Evolutionary conservation across 139 green algal genomes (phyloP), one percentile per base, ranked within the genome.

Genomic region (Coelastrella sp.): DNA sequence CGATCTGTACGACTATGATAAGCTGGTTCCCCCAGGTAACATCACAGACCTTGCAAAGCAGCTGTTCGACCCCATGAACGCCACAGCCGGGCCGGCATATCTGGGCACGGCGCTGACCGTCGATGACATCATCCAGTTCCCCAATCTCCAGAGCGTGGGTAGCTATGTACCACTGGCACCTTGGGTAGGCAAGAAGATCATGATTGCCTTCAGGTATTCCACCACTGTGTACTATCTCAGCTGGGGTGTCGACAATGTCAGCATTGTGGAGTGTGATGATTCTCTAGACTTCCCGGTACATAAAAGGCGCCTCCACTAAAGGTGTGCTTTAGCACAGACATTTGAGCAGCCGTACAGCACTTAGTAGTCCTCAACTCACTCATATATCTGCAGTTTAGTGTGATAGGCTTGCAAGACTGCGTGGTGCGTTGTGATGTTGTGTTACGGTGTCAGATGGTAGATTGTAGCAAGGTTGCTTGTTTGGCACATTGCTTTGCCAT

Each of bases 231-330:
- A 74, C 43, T 82, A 64, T 50, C 27, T 81, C 11, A 60, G 23
- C 4, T 83, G 40, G 40, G 82, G 50, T 32, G 57, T 86, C 2
- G 80, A 86, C 32, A 69, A 93, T 51, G 63, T 84, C n/a, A 50
- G 88, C 90, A 69, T 91, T 59, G 73, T 92, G 68, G 5, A 53
- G n/a, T 45, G 88, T 89, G n/a, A 45, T 15, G 60, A 59, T 11
- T 79, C 38, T 0, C 27, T 66, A 34, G 64, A 64, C 4, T 81
- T 81, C 74, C 53, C 53, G 27, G 53, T 64, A 21, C 53, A 64
- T 27, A 64, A 64, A 3, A 64, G 53, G 53, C 53, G 53, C 13
- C 17, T 57, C 13, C 13, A 15, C 17, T 57, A 57, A 2, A 57
- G 13, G 13, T 11, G 13, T 23, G 13, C 48, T 23, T 57, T 15